Evolutionary conservation across 345 rosid species (phyloP).

Genomic region (Eucalyptus cloeziana): DNA sequence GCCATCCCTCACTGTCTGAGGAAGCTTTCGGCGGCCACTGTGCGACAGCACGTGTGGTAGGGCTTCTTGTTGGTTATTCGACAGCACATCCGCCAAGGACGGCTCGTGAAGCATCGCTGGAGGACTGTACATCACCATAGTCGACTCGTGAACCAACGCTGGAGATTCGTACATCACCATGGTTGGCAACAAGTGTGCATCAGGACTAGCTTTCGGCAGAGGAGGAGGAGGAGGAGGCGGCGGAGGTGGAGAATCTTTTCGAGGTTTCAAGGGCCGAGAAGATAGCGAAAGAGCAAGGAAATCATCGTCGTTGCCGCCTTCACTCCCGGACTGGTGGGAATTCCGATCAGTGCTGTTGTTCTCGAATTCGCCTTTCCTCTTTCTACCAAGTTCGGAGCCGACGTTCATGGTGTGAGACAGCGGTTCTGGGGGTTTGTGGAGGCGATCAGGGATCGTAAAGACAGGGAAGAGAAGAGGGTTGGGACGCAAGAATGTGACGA

Average conservation of each 20-base stretch:
- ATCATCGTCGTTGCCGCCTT: not conserved
- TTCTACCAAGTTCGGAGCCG: not conserved
- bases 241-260: not conserved
- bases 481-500: not conserved
- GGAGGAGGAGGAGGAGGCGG: not conserved
- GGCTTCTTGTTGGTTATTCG: not conserved
- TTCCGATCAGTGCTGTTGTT: not conserved
- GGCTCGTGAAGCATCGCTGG: not conserved
- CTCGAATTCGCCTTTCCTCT: not conserved
- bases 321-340: not conserved
- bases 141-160: not conserved
- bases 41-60: not conserved
- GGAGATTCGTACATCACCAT: not conserved
- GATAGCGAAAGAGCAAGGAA: not conserved
- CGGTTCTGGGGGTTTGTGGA: not conserved
- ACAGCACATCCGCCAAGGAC: not conserved
- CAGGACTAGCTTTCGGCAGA: not conserved
- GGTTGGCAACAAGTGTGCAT: not conserved
- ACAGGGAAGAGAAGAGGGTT: not conserved
- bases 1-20: slow-evolving; percentile 3
- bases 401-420: not conserved
- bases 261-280: not conserved
- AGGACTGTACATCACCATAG: not conserved
- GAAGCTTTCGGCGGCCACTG: not conserved
- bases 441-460: not conserved